Base-by-base conservation (phyloP, 176 grass and related monocot species). In the Olyra latifolia region DNA sequence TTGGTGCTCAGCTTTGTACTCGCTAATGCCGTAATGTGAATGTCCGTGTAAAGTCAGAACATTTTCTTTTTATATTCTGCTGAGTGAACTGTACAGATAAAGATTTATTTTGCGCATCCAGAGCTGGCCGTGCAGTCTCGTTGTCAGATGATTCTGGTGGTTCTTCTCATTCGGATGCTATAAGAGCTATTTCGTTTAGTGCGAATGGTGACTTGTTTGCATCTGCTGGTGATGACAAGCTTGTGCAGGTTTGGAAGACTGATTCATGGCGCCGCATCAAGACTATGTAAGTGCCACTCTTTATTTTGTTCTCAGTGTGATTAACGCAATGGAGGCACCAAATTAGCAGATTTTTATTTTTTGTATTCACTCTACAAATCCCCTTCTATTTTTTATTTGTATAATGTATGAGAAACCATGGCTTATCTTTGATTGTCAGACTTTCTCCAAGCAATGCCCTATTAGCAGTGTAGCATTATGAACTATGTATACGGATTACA, bases 191-290 rank as follows among this genome's bases (percentile, higher is more conserved):
- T 50, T 74, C 74, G 20, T 99, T 93, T 62, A 87, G 84, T 69
- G 57, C 30, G 28, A 73, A 78, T 73, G 90, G 90, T 75, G 48
- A n/a, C 32, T 32, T 95, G 8, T 93, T 99, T 42, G 88, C 80
- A 57, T 99, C 92, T 1, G 90, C 90, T 47, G 90, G 96, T 25
- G 96, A 99, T 27, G 88, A 99, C 62, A 99, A 93, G 60, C 86
- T 95, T 75, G 88, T 99, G 43, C 95, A 95, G 79, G 77, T 99
- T 39, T 99, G 92, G 92, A 87, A 69, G 50, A 89, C 96, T 10
- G 79, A 82, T 86, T 83, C 90, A 0, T 99, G 96, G 90, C 39
- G 56, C 49, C 91, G 92, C 79, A 79, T 88, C 49, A 68, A 24
- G 42, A 93, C 96, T 44, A 83, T 93, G 96, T 99, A 88, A 93